Conservation (phyloP, 2,329 filamentous ascomycete genomes). For the Cryoendolithus antarcticus region DNA sequence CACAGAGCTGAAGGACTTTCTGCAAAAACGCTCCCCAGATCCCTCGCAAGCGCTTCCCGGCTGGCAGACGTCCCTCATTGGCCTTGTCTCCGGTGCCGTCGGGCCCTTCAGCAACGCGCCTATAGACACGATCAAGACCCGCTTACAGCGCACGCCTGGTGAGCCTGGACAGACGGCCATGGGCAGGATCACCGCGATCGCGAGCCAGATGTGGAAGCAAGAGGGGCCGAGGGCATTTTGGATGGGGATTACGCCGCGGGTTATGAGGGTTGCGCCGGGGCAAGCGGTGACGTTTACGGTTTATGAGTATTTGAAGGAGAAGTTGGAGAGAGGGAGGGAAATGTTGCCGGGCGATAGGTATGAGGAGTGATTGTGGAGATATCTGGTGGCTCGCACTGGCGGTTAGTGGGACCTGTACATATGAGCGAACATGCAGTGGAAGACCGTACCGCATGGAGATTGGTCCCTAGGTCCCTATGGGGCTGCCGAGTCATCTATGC, state of each 20-base stretch:
- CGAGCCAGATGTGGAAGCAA: constrained; percentile 54
- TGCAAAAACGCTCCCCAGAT: constrained; percentile 62
- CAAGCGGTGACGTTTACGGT: constrained; percentile 66
- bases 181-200: constrained; percentile 65
- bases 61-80: constrained; percentile 85
- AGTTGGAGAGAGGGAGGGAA: constrained; percentile 36
- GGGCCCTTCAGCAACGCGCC: constrained; percentile 92
- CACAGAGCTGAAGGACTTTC: constrained; percentile 72
- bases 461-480: too few relatives aligned
- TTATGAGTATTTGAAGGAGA: constrained; percentile 39
- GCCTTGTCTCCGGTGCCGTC: constrained; percentile 84
- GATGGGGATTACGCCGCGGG: constrained; percentile 94
- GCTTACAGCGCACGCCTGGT: constrained; percentile 80
- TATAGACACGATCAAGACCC: constrained; percentile 98
- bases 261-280: constrained; percentile 94
- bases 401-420: too few relatives aligned
- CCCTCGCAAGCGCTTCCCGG: constrained; percentile 59
- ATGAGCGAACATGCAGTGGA: too few relatives aligned
- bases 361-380: constrained; percentile 30
- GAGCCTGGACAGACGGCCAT: constrained; percentile 66
- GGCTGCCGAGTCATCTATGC: too few relatives aligned
- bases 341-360: constrained; percentile 35
- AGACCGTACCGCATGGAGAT: too few relatives aligned
- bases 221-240: constrained; percentile 94
- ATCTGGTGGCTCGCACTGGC: not conserved